Conservation (phyloP, 495 filamentous ascomycete species). For the Opeltia flavorubescens region DNA sequence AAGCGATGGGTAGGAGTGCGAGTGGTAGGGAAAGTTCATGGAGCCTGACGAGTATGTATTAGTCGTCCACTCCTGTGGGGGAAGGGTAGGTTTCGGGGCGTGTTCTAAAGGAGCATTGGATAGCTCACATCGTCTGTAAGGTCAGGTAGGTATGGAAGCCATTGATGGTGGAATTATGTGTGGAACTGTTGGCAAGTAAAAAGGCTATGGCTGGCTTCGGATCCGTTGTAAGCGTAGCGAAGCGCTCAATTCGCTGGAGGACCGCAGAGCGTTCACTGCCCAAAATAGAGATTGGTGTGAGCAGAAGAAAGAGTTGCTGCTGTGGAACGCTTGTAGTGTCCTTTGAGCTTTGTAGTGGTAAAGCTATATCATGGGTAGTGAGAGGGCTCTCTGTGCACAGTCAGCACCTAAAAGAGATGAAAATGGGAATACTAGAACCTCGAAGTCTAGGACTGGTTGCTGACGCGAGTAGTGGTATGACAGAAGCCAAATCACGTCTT, state of each 20-base stretch:
- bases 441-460: conserved; percentile 25
- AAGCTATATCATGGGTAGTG: conserved; percentile 38
- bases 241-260: conserved; percentile 30
- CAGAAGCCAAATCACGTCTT: conserved; percentile 33
- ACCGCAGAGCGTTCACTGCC: conserved; percentile 15
- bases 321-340: conserved; percentile 2
- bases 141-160: conserved; percentile 16
- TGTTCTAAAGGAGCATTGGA: background rate
- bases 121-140: conserved; percentile 16
- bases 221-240: conserved; percentile 29
- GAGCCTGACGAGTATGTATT: conserved; percentile 6
- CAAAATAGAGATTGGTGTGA: conserved; percentile 35
- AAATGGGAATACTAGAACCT: no score
- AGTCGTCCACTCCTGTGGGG: background rate
- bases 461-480: conserved; percentile 30
- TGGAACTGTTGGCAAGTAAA: conserved; percentile 26
- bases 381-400: conserved; percentile 30
- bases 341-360: conserved; percentile 20
- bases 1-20: conserved; percentile 23
- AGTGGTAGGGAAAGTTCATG: conserved; percentile 1
- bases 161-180: conserved; percentile 9
- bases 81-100: background rate
- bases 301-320: conserved; percentile 34
- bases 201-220: conserved; percentile 37
- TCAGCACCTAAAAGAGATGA: no score